A percentile compares a stretch with the other conserved stretches of the same genome.
Conservation (phyloP, 2,329 filamentous ascomycete genomes). For the Leptographium radiaticola region DNA sequence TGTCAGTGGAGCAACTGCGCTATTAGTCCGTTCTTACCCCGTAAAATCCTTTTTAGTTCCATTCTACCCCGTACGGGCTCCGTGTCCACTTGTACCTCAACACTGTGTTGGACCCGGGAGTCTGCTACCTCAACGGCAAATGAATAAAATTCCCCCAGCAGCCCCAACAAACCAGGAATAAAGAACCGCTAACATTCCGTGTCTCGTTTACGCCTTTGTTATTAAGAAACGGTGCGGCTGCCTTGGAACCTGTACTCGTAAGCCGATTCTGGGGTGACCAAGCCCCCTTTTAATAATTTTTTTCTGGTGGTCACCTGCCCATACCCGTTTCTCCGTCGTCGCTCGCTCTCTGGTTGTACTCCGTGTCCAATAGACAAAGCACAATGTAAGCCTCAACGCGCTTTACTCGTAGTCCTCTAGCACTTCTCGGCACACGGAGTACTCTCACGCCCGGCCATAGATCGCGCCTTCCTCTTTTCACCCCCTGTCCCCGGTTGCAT, state of each 20-base stretch:
- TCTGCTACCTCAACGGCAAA: background rate
- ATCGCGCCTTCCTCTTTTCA: background rate
- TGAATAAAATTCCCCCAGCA: too few species aligned
- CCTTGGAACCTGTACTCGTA: background rate
- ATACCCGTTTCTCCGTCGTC: background rate
- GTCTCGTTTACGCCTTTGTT: too few species aligned
- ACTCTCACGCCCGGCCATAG: background rate
- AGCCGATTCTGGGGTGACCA: background rate
- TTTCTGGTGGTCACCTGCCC: constrained; percentile 1
- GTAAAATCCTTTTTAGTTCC: constrained; percentile 4
- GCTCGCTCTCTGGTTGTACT: background rate
- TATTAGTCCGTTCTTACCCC: constrained; percentile 4
- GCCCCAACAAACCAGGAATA: too few species aligned
- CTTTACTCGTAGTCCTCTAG: background rate
- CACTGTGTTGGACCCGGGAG: background rate
- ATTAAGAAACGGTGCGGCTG: background rate
- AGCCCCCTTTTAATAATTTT: background rate
- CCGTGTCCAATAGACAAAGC: background rate
- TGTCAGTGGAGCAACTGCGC: background rate
- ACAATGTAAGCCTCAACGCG: background rate
- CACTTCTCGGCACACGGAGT: background rate
- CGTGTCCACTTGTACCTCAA: background rate
- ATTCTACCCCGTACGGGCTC: constrained; percentile 6
- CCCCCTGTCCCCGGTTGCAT: constrained; percentile 4
- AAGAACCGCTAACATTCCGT: too few species aligned